Percentiles rank a stretch among this genome's conserved stretches.
phyloP scores from a whole-genome alignment of 441 rosid genomes.

The Populus trichocarpa region DNA sequence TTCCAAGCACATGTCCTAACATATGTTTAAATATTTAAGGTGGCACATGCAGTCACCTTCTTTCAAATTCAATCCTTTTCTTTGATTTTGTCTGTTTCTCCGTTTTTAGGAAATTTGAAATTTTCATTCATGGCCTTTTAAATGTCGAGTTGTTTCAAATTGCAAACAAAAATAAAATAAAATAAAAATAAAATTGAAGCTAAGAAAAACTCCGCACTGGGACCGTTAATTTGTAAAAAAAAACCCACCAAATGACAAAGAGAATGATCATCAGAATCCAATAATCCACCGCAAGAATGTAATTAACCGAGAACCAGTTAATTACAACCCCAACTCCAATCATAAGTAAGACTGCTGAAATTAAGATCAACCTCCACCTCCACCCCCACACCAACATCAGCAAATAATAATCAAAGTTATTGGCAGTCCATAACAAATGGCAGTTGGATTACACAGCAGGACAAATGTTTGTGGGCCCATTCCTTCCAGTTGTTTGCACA shows the following conservation, averaged over 20 bases:
- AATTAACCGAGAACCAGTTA: not conserved
- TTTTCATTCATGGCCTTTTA: too few relatives aligned
- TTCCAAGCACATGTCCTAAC: too few relatives aligned
- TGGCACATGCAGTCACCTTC: too few relatives aligned
- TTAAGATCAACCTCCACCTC: too few relatives aligned
- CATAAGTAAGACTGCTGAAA: not conserved
- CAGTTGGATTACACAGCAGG: not conserved
- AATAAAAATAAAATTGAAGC: too few relatives aligned
- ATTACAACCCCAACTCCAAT: not conserved
- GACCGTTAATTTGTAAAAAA: not conserved
- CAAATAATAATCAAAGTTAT: not conserved
- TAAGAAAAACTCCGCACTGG: not conserved
- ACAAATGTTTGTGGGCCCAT: not conserved
- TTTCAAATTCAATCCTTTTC: too few relatives aligned
- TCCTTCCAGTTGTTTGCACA: not conserved
- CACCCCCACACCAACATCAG: not conserved
- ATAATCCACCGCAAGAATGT: not conserved
- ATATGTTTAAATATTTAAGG: too few relatives aligned
- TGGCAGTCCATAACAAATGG: not conserved
- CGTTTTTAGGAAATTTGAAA: too few relatives aligned
- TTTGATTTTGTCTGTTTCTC: too few relatives aligned
- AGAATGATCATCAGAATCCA: not conserved
- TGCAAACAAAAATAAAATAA: not conserved
- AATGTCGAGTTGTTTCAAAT: not conserved
- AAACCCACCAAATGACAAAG: not conserved